Evolutionary conservation across 257 asterid species (phyloP), one percentile per base, ranked within the genome.

Genomic region (Capsicum pubescens): DNA sequence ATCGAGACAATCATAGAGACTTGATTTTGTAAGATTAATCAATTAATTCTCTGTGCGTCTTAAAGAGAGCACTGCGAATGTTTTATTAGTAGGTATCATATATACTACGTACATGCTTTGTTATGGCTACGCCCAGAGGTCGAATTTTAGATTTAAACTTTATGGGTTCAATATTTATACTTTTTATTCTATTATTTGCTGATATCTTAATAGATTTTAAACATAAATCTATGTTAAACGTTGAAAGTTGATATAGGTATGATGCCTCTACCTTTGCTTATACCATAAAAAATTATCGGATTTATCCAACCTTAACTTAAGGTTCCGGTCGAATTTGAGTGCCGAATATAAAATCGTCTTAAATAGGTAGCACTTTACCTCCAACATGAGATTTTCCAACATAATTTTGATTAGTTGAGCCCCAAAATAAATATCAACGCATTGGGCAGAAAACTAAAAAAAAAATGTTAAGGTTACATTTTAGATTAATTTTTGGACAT

Each of bases 381-480:
- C 4, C 5, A 13, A 13, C 5, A 4, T 55, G 16, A 14, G 2
- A 0, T 0, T 21, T 63, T 26, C 0, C 2, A 2, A 0, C 4
- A 13, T 0, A 12, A 63, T 21, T 9, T 9, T 0, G 9, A 3
- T 60, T 60, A 60, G 0, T 60, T 60, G 3, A 1, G 4, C 0
- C 5, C 32, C 35, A 60, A 60, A 60, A 7, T 2, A 0, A 7
- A 17, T 58, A 16, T 17, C 5, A 4, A 7, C 32, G 0, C 0
- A 0, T 0, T 2, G 8, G 8, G 1, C 3, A 8, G 9, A 10
- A n/a, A 60, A 60, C 7, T 0, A 6, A 44, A 6, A 3, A 19
- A 60, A 11, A 60, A n/a, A 3, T 60, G 14, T 19, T 8, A 19
- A n/a, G 0, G 10, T 64, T 64, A 6, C 17, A 32, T 64, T 21